Evolutionary conservation across 2,329 filamentous ascomycete species (phyloP), one percentile per base, ranked within the genome.

Genomic region (Curvularia sp.): DNA sequence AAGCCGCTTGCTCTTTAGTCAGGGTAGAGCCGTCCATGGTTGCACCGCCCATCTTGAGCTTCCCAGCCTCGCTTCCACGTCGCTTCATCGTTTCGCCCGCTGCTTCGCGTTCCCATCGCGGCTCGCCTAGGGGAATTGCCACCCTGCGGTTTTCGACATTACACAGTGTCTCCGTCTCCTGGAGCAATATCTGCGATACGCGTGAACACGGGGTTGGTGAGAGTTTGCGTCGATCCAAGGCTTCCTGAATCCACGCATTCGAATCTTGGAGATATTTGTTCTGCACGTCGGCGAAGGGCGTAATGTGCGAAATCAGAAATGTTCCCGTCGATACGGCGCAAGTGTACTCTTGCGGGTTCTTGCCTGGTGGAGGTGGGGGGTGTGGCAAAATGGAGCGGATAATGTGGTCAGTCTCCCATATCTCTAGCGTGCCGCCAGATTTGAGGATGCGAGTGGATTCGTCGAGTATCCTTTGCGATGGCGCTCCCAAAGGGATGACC

Each of bases 331-430:
- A 82, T 49, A 88, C 82, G 1, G 89, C 90, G 34, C 84, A 83
- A 43, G 86, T 82, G 65, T 86, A 82, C 57, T 91, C 87, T 47
- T 87, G 85, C 38, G 87, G 83, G 18, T 86, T 83, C 57, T 81
- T 80, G 23, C 83, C 80, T 64, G 83, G 78, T 53, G 85, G 80
- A 13, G 84, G 84, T 2, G 88, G 87, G 1, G 90, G 87, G 73
- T 95, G 91, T 2, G 92, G 91, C 49, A 92, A 83, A 27, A 98
- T 82, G 75, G 93, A 93, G 66, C 93, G 89, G 63, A 97, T 87
- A 12, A 89, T 85, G 72, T 93, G 87, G 77, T 97, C 93, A 5
- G 89, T 89, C 64, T 97, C 93, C 93, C 93, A 97, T 15, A 96
- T 83, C 74, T 97, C 94, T 25, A 97, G 72, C 1, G 87, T 86